Percentiles rank a stretch among this genome's conserved stretches.
Conservation (phyloP, 805 yeast genomes). For the Lipomyces kockii region DNA sequence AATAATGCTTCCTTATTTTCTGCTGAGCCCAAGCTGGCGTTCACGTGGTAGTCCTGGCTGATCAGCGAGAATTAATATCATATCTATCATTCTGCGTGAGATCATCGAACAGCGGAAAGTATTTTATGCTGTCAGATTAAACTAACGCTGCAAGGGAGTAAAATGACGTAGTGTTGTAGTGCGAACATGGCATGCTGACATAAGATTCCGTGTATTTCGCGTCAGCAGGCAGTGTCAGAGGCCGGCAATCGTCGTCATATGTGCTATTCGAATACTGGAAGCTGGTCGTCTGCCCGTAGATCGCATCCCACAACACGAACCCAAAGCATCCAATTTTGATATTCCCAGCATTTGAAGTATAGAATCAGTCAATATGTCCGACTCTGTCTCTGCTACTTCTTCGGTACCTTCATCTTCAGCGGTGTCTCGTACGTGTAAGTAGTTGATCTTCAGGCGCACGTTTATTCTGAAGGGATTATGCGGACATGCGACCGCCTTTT, state of each 20-base stretch:
- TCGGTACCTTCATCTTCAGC: background rate
- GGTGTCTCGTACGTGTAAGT: constrained; percentile 2
- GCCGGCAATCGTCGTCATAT: background rate
- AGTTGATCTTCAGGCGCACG: background rate
- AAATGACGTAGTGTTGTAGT: no score
- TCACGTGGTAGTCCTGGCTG: background rate
- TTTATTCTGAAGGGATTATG: background rate
- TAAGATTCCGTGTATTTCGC: background rate
- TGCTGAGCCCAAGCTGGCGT: background rate
- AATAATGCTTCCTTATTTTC: background rate
- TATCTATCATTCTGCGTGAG: background rate
- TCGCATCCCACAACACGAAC: background rate
- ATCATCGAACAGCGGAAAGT: background rate
- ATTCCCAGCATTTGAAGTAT: background rate
- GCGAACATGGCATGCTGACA: background rate
- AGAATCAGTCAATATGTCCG: constrained; percentile 2
- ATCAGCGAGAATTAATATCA: background rate
- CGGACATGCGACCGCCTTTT: background rate
- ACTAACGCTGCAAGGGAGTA: no score
- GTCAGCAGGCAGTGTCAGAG: background rate
- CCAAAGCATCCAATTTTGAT: background rate
- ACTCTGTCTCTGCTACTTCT: background rate
- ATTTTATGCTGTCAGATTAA: background rate
- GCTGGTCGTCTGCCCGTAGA: constrained; percentile 1
- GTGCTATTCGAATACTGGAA: background rate